A percentile compares a stretch with the other conserved stretches of the same genome.
Conservation (phyloP, 257 asterid species). For the Solanum raphanifolium region DNA sequence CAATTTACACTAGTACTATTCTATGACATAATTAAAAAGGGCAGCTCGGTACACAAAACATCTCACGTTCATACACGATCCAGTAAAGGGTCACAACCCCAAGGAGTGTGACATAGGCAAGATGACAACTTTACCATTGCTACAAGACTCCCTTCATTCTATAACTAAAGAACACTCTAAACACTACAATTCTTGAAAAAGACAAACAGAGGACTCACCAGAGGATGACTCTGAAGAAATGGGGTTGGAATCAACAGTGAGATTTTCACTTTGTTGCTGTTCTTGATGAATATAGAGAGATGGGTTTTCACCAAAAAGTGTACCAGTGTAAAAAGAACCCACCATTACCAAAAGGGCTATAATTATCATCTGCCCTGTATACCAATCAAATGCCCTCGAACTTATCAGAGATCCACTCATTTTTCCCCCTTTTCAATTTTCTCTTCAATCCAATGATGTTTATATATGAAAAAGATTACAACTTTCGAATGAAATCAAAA, state of each 20-base stretch:
- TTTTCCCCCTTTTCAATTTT: neutral
- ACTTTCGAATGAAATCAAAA: neutral
- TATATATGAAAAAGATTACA: neutral
- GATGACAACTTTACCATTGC: neutral
- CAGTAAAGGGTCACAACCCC: neutral
- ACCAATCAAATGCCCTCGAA: slow-evolving; percentile 69
- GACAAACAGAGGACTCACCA: slow-evolving; percentile 18
- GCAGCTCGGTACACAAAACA: neutral
- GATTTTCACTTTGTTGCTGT: slow-evolving; percentile 18
- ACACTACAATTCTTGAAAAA: neutral
- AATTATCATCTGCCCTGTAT: slow-evolving; percentile 53
- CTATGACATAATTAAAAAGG: neutral
- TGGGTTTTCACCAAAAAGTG: slow-evolving; percentile 48
- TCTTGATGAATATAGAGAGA: slow-evolving; percentile 17
- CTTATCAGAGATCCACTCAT: slow-evolving; percentile 16
- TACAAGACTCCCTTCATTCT: neutral
- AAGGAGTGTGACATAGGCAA: neutral
- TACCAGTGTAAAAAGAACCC: slow-evolving; percentile 77
- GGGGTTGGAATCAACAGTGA: slow-evolving; percentile 10
- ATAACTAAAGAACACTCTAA: neutral
- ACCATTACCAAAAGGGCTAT: slow-evolving; percentile 57
- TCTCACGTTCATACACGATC: neutral
- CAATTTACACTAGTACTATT: neutral
- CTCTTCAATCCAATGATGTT: neutral
- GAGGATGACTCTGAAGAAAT: slow-evolving; percentile 15